Base-by-base conservation (phyloP, 148 eudicot species). In the Drosera capensis region DNA sequence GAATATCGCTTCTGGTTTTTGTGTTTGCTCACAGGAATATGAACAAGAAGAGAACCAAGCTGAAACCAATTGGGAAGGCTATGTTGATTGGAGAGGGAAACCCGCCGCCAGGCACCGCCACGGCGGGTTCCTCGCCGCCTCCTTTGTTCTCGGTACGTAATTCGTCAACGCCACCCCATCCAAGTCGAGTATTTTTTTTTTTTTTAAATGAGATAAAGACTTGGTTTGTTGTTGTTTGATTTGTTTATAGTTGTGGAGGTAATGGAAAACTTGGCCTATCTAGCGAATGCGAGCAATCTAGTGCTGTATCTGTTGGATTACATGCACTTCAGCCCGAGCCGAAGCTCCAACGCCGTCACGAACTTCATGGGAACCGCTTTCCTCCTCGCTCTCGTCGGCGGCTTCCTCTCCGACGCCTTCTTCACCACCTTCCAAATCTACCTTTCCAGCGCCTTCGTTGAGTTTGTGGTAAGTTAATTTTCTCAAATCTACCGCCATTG, bases 121-220 rank as follows among this genome's bases (percentile, higher is more conserved):
- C 25, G 79, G 79, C 5, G 79, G 79, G 55, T 58, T 74, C 69
- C 47, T 56, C 17, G 72, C 79, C 21, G 75, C 75, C 34, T 55
- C 69, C 29, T 74, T 74, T 18, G 79, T 74, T 48, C 22, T 74
- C 45, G 75, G 79, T 74, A 19, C 23, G 55, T 42, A 9, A 8
- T 40, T 18, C 21, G 20, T 2, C 20, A 3, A 40, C 3, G 18
- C 5, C 5, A 17, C 18, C 8, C 7, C 45, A n/a, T n/a, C n/a
- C n/a, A n/a, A n/a, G n/a, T n/a, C n/a, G n/a, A n/a, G n/a, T n/a
- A n/a, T n/a, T n/a, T n/a, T n/a, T n/a, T n/a, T n/a, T n/a, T n/a
- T n/a, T n/a, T n/a, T n/a, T n/a, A n/a, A n/a, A n/a, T n/a, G n/a
- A n/a, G n/a, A n/a, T 8, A 19, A 41, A 17, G 3, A 1, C 4